These are phyloP conservation scores for Sugiyamaella sp. DNA, from an alignment of 1,139 yeast species.

Conservation along the genomic window DNA sequence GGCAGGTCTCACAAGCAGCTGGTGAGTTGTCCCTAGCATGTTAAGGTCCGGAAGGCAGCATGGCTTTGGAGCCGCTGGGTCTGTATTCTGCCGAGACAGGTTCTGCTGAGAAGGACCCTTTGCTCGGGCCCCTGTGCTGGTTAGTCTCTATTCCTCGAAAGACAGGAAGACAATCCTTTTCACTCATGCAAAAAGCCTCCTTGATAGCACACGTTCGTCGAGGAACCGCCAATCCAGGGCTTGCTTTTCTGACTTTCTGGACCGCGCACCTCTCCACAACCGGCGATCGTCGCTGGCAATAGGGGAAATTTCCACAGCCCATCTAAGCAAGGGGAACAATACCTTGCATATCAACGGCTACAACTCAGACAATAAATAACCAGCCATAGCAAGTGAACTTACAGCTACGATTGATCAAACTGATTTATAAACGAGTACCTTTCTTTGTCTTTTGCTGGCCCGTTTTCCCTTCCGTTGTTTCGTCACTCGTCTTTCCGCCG, in stretches of 20 bases:
- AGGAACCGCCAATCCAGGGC: not conserved
- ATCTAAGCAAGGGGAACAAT: conserved; percentile 13
- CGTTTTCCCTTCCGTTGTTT: not conserved
- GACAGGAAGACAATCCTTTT: not conserved
- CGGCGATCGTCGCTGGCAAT: conserved; percentile 2
- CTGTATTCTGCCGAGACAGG: not conserved
- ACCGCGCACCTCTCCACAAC: conserved; percentile 4
- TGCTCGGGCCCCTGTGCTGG: not conserved
- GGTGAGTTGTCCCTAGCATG: no score
- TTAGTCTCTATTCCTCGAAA: not conserved
- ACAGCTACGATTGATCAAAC: not conserved
- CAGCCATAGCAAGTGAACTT: not conserved
- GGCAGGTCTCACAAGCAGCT: not conserved
- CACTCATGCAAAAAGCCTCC: conserved; percentile 13
- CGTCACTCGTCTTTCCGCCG: not conserved
- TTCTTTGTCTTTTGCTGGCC: not conserved
- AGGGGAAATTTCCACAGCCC: conserved; percentile 3
- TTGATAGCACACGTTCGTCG: conserved; percentile 4
- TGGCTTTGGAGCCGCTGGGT: not conserved
- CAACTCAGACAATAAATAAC: not conserved
- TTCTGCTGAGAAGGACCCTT: no score
- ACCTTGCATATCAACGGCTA: conserved; percentile 6
- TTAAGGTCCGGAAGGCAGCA: no score
- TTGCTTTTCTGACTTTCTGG: conserved; percentile 2
- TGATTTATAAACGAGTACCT: not conserved